Conservation (phyloP, 2,329 filamentous ascomycete species). For the Trichoderma afroharzianum region DNA sequence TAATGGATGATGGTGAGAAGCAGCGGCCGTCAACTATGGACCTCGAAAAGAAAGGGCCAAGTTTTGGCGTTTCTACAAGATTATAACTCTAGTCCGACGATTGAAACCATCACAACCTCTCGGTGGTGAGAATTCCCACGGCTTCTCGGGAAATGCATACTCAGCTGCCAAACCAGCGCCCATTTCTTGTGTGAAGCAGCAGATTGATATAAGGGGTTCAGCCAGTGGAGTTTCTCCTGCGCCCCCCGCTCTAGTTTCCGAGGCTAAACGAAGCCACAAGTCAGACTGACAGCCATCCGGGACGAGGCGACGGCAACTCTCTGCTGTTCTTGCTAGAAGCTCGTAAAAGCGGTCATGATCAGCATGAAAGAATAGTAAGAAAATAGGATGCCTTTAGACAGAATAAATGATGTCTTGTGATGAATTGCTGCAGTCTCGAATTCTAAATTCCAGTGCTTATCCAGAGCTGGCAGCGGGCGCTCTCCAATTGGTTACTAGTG, state of each 20-base stretch:
- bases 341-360: background rate
- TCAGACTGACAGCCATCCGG: background rate
- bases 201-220: conserved; percentile 4
- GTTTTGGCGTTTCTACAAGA: background rate
- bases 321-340: background rate
- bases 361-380: background rate
- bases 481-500: background rate
- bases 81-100: background rate
- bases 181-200: background rate
- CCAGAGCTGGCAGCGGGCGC: background rate
- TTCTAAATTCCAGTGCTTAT: background rate
- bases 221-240: conserved; percentile 8
- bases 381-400: background rate
- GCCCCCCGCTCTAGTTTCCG: background rate
- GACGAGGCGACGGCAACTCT: background rate
- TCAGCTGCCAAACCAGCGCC: background rate
- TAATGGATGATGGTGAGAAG: background rate
- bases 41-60: background rate
- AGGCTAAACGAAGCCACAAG: background rate
- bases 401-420: background rate
- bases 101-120: background rate
- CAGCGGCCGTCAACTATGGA: background rate
- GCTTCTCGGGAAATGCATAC: background rate
- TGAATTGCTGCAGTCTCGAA: background rate
- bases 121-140: background rate